Conservation (phyloP, 2,329 filamentous ascomycete species). For the Penicillium janthinellum region DNA sequence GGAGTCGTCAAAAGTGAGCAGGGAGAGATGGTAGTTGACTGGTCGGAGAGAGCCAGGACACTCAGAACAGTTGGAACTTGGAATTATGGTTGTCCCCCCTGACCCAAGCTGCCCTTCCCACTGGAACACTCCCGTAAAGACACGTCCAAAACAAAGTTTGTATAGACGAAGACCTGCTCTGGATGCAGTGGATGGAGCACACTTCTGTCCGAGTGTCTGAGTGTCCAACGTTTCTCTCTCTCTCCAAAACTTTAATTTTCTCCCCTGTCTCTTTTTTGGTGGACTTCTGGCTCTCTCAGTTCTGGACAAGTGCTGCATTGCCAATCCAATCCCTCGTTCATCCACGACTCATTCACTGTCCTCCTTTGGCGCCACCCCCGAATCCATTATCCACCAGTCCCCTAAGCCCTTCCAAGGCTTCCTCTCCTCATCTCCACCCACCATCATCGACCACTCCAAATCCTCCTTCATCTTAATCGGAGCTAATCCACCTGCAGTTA, state of each 20-base stretch:
- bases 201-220: too few relatives aligned
- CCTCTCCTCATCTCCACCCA: neutral
- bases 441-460: conserved; percentile 9
- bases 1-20: neutral
- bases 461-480: conserved; percentile 29
- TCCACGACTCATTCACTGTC: conserved; percentile 10
- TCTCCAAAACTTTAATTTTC: neutral
- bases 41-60: too few relatives aligned
- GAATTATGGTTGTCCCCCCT: neutral
- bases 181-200: neutral
- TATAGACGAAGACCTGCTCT: neutral
- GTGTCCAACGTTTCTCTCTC: neutral
- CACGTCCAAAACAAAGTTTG: neutral
- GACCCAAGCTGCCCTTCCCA: neutral
- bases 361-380: neutral
- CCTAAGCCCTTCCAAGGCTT: neutral
- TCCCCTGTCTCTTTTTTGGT: neutral
- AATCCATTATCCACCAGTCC: neutral
- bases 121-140: neutral
- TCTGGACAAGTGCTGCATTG: neutral
- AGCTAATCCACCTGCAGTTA: conserved; percentile 22
- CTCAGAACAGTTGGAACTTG: too few relatives aligned
- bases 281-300: neutral
- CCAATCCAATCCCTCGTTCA: neutral
- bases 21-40: too few relatives aligned